Evolutionary conservation across 169 alveolate species (phyloP), one percentile per base, ranked within the genome.

Genomic region (Eimeria mitis): DNA sequence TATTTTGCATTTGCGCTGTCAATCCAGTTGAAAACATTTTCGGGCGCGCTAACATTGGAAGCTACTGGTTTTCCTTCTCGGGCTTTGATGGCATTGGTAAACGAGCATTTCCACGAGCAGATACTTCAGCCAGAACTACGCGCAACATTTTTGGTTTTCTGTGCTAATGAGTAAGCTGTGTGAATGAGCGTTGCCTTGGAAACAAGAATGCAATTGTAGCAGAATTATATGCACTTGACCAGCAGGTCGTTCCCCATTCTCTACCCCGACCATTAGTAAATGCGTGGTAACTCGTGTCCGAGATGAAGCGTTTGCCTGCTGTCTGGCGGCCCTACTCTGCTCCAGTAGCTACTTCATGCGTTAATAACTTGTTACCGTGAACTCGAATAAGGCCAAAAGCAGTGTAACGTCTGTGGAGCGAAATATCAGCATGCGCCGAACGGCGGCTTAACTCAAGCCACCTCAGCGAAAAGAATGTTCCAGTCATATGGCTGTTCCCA

Each of bases 381-480:
- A 42, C 3, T 40, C n/a, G 40, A 73, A 40, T 16, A n/a, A 31
- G 54, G 34, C 56, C 14, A 34, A 31, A 70, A 14, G 28, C 49
- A 37, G 34, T 6, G 21, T 0, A 73, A 6, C 83, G 31, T 40
- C 54, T 37, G 54, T 34, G 31, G 19, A 73, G 54, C 83, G 5
- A 73, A 73, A 73, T 40, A 40, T 73, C 56, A 71, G 81, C 21
- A 73, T 40, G 54, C 16, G 19, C 56, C 16, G 54, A 42, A 73
- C 34, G 19, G 54, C 23, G 83, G 83, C 83, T 73, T 73, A 73
- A 73, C 83, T 73, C 83, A 73, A 73, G 83, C 83, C 83, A 40
- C 54, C 54, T 19, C 56, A 40, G 56, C 19, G 40, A 6, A 21
- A 19, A 14, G 28, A 0, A 9, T 37, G 1, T 73, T 40, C 54